Evolutionary conservation across 441 rosid species (phyloP).

Genomic region (Adansonia gregorii): DNA sequence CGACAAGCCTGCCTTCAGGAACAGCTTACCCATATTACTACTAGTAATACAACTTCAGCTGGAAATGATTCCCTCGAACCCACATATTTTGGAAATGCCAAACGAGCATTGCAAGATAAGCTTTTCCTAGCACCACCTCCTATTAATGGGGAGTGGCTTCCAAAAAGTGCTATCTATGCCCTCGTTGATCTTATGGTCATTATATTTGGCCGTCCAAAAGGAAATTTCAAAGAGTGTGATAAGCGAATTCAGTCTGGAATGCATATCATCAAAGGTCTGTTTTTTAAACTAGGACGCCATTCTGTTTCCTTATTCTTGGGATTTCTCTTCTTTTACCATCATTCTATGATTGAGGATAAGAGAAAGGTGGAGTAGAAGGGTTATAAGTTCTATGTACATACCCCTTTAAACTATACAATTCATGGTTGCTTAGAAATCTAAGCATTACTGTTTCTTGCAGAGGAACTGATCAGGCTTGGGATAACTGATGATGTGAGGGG

Average conservation of each 20-base stretch:
- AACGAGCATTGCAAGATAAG: constrained; percentile 60
- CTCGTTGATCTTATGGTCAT: constrained; percentile 91
- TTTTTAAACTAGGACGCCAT: constrained; percentile 1
- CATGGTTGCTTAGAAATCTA: constrained; percentile 26
- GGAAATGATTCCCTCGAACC: constrained; percentile 56
- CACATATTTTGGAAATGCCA: constrained; percentile 60
- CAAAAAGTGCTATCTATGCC: constrained; percentile 84
- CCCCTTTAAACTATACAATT: background rate
- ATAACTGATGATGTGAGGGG: constrained; percentile 78
- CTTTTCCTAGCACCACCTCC: constrained; percentile 86
- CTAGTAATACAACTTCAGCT: constrained; percentile 37
- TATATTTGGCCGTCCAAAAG: constrained; percentile 89
- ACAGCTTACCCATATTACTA: constrained; percentile 37
- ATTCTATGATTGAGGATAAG: constrained; percentile 10
- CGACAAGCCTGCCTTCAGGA: constrained; percentile 62
- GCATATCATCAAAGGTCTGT: constrained; percentile 70
- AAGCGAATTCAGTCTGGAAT: constrained; percentile 89
- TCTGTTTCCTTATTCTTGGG: constrained; percentile 20
- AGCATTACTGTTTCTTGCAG: constrained; percentile 52
- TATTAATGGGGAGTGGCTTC: constrained; percentile 93
- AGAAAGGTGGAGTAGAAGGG: constrained; percentile 14
- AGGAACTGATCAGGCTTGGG: constrained; percentile 81
- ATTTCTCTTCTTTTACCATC: background rate
- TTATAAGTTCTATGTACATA: background rate
- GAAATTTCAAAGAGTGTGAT: constrained; percentile 84